Percentiles rank a stretch among this genome's conserved stretches.
Conservation (phyloP, 1,284 basidiomycete genomes). For the Cryptococcus sp. region DNA sequence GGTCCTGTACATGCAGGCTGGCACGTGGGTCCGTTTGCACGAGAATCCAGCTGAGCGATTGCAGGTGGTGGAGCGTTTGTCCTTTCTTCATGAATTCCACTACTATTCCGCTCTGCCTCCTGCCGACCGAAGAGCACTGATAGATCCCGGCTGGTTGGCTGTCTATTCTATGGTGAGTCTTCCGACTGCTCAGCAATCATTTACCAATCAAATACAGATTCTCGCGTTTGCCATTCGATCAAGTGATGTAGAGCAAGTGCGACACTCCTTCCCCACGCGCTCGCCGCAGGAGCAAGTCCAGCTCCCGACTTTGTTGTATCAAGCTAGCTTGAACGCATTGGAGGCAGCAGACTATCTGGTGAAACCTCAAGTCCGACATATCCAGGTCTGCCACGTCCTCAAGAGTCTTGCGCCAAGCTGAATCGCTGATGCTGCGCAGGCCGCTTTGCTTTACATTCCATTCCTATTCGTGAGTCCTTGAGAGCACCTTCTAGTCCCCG, state of each 20-base stretch:
- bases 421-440: constrained; percentile 1
- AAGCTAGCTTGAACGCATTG: constrained; percentile 18
- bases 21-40: constrained; percentile 15
- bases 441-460: constrained; percentile 17
- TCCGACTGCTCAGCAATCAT: not conserved
- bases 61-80: constrained; percentile 1
- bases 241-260: not conserved
- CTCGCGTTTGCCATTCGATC: constrained; percentile 16
- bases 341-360: constrained; percentile 18
- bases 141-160: constrained; percentile 21
- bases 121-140: not conserved
- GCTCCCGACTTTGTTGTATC: constrained; percentile 10
- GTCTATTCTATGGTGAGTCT: constrained; percentile 20
- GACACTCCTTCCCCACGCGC: not conserved
- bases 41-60: not conserved
- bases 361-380: constrained; percentile 23
- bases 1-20: constrained; percentile 18
- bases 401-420: not conserved
- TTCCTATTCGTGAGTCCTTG: constrained; percentile 21
- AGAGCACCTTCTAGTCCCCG: not conserved
- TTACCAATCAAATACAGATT: constrained; percentile 7
- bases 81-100: constrained; percentile 1
- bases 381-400: constrained; percentile 15
- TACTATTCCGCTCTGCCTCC: constrained; percentile 1
- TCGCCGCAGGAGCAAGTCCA: not conserved